These are phyloP conservation scores for Colletotrichum gigasporum DNA, from an alignment of 2,329 filamentous ascomycete species.

Conservation along the genomic window DNA sequence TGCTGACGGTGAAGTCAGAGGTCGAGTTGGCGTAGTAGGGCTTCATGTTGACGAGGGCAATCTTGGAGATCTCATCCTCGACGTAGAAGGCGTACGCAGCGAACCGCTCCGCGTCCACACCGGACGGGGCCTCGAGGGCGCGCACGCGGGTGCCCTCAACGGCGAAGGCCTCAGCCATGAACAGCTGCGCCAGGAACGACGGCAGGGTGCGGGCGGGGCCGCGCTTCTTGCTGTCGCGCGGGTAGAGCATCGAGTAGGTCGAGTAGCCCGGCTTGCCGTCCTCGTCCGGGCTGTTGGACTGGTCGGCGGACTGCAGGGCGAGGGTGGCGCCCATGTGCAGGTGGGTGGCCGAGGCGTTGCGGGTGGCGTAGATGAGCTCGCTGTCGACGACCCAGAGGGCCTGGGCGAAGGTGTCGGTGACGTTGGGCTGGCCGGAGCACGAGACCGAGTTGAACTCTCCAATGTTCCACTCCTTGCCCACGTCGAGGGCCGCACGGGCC, in stretches of 20 bases:
- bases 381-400: slow-evolving; percentile 50
- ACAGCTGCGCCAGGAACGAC: slow-evolving; percentile 23
- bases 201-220: slow-evolving; percentile 27
- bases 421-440: slow-evolving; percentile 47
- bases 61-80: background rate
- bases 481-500: slow-evolving; percentile 19
- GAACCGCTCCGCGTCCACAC: background rate
- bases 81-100: slow-evolving; percentile 14
- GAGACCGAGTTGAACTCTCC: slow-evolving; percentile 52
- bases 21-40: slow-evolving; percentile 18
- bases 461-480: slow-evolving; percentile 36
- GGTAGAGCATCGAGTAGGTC: slow-evolving; percentile 33
- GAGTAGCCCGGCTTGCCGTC: slow-evolving; percentile 26
- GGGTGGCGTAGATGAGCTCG: slow-evolving; percentile 46
- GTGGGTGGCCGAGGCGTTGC: slow-evolving; percentile 47
- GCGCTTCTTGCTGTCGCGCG: slow-evolving; percentile 27
- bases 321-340: slow-evolving; percentile 40
- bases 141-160: background rate
- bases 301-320: slow-evolving; percentile 28
- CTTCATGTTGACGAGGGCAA: slow-evolving; percentile 15
- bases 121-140: background rate
- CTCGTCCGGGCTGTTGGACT: slow-evolving; percentile 26
- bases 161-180: slow-evolving; percentile 31
- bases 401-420: slow-evolving; percentile 51
- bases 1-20: background rate